Base-by-base conservation (phyloP, 768 basidiomycete genomes). In the Trametes coccinea region DNA sequence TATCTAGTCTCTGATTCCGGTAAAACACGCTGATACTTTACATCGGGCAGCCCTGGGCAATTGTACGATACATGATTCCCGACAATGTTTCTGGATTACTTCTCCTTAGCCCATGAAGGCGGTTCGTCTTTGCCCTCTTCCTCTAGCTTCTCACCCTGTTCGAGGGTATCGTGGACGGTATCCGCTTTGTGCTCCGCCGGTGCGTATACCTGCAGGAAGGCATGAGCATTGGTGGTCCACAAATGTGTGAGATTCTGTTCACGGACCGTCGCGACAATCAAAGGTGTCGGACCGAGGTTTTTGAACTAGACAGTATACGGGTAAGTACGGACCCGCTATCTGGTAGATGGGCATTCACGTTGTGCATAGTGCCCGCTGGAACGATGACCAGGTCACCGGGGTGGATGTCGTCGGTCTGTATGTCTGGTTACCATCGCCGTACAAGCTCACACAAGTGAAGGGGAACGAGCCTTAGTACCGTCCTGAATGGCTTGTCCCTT, bases 171-270 rank as follows among this genome's bases (percentile, higher is more conserved):
- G 45, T 71, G 70, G 11, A 70, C 70, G 0, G 70, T 70, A 55
- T 70, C 67, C 4, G 69, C 70, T 63, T 68, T 70, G 61, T 71
- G 70, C 59, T 71, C 70, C 6, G 69, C 70, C 17, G 70, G 70
- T 3, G 70, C 70, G 49, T 71, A 71, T 4, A 71, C 66, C 70
- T 71, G 45, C 5, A 2, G 2, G 11, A 11, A n/a, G 7, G 17
- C 9, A 44, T 58, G 29, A 29, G 29, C 13, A 22, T 45, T 4
- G 45, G 43, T 56, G n/a, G 14, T 30, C 0, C 27, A 4, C 13
- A 9, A 6, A 9, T 10, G 7, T 27, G 10, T 16, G n/a, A 10
- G 8, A 39, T 11, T 1, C 11, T 9, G 14, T 9, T 13, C 5
- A 62, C 67, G 56, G 46, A 71, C 70, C 6, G 70, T 71, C 3